These are phyloP conservation scores for Skeletonema marinoi DNA, from an alignment of 108 stramenopile species.

Conservation along the genomic window DNA sequence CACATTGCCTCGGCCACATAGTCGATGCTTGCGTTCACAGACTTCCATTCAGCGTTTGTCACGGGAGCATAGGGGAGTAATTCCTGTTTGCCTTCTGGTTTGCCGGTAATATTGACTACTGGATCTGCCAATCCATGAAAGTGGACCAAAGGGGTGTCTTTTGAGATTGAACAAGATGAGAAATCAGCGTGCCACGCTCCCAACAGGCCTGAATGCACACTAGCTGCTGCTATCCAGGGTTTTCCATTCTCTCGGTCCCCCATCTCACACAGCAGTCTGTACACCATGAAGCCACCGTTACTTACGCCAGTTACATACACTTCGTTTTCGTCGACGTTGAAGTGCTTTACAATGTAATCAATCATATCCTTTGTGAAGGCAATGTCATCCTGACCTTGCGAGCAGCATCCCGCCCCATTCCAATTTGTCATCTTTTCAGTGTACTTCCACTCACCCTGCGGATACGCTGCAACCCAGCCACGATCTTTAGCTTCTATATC, in stretches of 20 bases:
- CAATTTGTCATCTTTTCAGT: background rate
- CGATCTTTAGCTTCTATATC: background rate
- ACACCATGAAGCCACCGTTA: background rate
- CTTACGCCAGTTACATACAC: background rate
- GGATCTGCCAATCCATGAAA: background rate
- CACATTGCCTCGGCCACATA: background rate
- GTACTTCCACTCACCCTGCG: background rate
- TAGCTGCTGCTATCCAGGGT: background rate
- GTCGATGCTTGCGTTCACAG: background rate
- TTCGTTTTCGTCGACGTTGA: background rate
- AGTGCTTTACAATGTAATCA: background rate
- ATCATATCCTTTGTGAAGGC: background rate
- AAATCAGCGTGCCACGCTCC: background rate
- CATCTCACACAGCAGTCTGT: background rate
- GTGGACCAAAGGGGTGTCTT: background rate
- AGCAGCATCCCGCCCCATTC: slow-evolving; percentile 4
- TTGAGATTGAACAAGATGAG: background rate
- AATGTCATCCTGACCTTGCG: background rate
- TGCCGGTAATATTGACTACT: background rate
- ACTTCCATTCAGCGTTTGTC: background rate
- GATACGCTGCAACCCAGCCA: background rate
- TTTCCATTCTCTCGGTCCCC: background rate
- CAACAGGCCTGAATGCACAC: background rate
- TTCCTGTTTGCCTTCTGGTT: background rate
- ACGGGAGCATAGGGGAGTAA: background rate